Evolutionary conservation across 2,329 filamentous ascomycete species (phyloP).

Genomic region (Diaporthe aspalathi): DNA sequence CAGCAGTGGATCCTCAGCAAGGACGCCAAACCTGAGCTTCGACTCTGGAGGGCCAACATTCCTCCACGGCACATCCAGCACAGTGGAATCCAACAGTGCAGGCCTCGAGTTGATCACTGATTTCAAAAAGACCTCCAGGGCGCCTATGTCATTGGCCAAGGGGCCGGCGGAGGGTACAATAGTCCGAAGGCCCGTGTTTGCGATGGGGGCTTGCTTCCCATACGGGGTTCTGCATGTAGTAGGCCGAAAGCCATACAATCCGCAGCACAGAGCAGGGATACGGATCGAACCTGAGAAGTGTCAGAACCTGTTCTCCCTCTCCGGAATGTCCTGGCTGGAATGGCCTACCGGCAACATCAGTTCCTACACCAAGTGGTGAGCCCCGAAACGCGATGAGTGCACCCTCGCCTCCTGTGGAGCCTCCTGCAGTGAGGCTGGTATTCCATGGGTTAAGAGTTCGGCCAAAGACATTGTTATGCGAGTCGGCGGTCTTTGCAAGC

Average conservation of each 20-base stretch:
- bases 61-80: conserved; percentile 38
- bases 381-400: conserved; percentile 39
- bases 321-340: too few species aligned
- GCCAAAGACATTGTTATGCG: conserved; percentile 39
- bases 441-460: conserved; percentile 37
- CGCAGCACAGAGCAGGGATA: conserved; percentile 41
- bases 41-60: not conserved
- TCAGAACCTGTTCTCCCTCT: not conserved
- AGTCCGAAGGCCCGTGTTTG: conserved; percentile 36
- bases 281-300: conserved; percentile 40
- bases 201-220: conserved; percentile 34
- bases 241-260: conserved; percentile 40
- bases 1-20: conserved; percentile 39
- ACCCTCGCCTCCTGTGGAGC: conserved; percentile 40
- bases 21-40: conserved; percentile 36
- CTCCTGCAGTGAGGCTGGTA: conserved; percentile 38
- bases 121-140: conserved; percentile 36
- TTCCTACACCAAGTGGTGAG: conserved; percentile 40
- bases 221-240: conserved; percentile 36
- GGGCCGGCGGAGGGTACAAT: conserved; percentile 37
- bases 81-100: conserved; percentile 32
- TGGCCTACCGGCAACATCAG: conserved; percentile 38
- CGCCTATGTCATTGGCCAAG: conserved; percentile 37
- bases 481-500: conserved; percentile 35
- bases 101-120: conserved; percentile 39